These are phyloP conservation scores for Neocallimastix lanati DNA, from an alignment of 192 early-diverging fungal genomes.

Conservation along the genomic window DNA sequence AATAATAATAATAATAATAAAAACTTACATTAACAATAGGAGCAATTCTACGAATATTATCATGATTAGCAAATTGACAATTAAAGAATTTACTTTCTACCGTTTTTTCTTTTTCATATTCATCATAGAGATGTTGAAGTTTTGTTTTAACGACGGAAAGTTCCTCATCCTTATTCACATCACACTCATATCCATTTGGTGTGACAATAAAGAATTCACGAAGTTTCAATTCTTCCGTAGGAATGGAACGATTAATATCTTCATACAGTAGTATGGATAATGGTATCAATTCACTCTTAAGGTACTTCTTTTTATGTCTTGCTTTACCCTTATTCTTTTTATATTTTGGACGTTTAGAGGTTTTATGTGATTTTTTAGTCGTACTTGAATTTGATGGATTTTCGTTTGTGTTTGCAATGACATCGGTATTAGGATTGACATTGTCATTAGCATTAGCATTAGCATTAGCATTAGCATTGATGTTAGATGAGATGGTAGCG, in stretches of 20 bases:
- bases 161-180: not conserved
- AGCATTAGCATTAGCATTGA: too few relatives aligned
- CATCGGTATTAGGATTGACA: too few relatives aligned
- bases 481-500: too few relatives aligned
- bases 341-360: too few relatives aligned
- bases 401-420: too few relatives aligned
- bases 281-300: not conserved
- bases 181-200: not conserved
- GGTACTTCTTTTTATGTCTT: not conserved
- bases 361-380: too few relatives aligned
- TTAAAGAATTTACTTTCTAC: not conserved
- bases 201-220: not conserved
- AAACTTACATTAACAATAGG: not conserved
- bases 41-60: not conserved
- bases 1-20: too few relatives aligned
- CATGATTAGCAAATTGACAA: not conserved
- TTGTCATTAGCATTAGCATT: too few relatives aligned
- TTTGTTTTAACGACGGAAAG: not conserved
- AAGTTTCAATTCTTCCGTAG: not conserved
- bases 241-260: not conserved
- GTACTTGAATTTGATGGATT: too few relatives aligned
- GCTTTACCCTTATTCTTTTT: not conserved
- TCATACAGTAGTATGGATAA: not conserved
- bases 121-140: not conserved
- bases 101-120: not conserved